Conservation (phyloP, 208 protist genomes). For the Herpetomonas samuelpessoai region DNA sequence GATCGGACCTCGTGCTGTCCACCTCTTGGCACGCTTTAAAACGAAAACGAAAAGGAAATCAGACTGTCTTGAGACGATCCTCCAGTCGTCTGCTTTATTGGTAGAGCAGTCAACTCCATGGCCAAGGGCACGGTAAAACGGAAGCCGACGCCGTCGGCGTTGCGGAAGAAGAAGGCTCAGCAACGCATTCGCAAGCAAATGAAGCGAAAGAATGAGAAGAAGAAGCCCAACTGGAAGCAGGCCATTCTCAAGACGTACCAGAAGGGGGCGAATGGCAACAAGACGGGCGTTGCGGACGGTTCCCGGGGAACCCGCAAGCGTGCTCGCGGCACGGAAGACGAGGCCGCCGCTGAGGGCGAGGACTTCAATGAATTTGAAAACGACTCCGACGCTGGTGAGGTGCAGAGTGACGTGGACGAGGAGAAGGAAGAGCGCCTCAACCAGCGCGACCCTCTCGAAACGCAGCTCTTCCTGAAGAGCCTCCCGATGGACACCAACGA, state of each 20-base stretch:
- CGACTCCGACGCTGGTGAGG: conserved; percentile 55
- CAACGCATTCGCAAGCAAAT: conserved; percentile 90
- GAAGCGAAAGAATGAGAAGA: conserved; percentile 63
- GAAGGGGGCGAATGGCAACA: conserved; percentile 17
- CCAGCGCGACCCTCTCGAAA: conserved; percentile 77
- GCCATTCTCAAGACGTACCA: conserved; percentile 73
- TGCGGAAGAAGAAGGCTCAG: conserved; percentile 84
- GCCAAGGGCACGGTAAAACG: conserved; percentile 69
- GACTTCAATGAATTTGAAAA: conserved; percentile 19
- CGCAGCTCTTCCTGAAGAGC: conserved; percentile 86
- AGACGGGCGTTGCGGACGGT: conserved; percentile 9
- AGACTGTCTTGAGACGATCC: too few species aligned
- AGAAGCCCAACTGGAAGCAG: conserved; percentile 73
- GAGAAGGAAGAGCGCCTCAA: conserved; percentile 87
- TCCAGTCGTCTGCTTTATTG: too few species aligned
- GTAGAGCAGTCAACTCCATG: too few species aligned
- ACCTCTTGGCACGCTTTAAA: too few species aligned
- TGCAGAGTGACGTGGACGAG: conserved; percentile 90
- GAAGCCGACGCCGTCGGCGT: conserved; percentile 78
- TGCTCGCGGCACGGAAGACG: conserved; percentile 13
- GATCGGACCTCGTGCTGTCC: too few species aligned
- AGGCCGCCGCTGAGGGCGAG: conserved; percentile 34
- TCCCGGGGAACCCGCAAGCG: neutral
- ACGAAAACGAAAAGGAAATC: too few species aligned
- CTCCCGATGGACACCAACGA: conserved; percentile 86